These are phyloP conservation scores for Chlamydomonas eustigma DNA, from an alignment of 139 green algal species.

Conservation along the genomic window DNA sequence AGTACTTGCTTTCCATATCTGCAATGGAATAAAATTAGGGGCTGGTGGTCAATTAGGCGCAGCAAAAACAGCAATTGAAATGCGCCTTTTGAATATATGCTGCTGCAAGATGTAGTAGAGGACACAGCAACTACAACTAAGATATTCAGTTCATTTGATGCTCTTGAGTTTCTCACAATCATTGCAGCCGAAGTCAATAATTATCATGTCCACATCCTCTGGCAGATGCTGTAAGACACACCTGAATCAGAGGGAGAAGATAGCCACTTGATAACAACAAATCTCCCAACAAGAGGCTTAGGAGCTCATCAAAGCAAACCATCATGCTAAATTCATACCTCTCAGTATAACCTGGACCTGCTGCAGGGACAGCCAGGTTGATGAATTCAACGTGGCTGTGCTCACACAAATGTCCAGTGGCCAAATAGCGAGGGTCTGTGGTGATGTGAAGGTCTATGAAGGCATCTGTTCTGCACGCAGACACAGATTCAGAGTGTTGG, in stretches of 20 bases:
- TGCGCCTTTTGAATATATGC: neutral
- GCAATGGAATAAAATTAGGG: neutral
- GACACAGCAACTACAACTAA: too few species aligned
- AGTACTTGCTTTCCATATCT: neutral
- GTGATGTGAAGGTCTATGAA: conserved; percentile 1
- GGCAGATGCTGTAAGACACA: conserved; percentile 8
- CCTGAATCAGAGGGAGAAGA: neutral
- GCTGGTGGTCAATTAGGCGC: neutral
- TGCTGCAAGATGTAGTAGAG: neutral
- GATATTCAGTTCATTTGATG: neutral
- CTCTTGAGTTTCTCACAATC: neutral
- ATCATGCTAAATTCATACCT: neutral
- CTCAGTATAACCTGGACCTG: conserved; percentile 12
- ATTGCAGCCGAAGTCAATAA: conserved; percentile 14
- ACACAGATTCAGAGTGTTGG: too few species aligned
- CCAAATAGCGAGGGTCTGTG: neutral
- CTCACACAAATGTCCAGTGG: neutral
- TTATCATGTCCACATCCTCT: conserved; percentile 14
- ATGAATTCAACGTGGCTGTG: neutral
- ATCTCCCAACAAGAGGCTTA: neutral
- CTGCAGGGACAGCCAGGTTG: conserved; percentile 10
- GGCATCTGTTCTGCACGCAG: too few species aligned
- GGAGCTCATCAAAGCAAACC: neutral
- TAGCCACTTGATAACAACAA: neutral
- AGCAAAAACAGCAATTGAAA: neutral